A percentile compares a stretch with the other conserved stretches of the same genome.
phyloP scores from a whole-genome alignment of 2,329 filamentous ascomycete genomes.

The Stemphylium beticola region DNA sequence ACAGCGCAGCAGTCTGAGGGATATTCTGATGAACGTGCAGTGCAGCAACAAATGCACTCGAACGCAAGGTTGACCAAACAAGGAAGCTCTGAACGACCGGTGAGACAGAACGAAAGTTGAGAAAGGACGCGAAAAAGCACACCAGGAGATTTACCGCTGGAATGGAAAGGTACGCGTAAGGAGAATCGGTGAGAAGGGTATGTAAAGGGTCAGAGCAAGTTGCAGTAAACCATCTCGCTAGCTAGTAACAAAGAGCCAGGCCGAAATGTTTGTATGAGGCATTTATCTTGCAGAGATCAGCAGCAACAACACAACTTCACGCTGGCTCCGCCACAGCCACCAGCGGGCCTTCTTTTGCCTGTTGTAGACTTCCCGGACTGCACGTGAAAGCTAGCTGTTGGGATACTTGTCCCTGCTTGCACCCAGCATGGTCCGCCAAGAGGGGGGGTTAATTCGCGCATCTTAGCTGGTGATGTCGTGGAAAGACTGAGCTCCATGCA shows the following conservation, averaged over 20 bases:
- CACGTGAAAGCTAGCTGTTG: background rate
- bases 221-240: too few species aligned
- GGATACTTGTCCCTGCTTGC: background rate
- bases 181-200: background rate
- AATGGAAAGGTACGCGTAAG: background rate
- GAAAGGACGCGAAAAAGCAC: too few species aligned
- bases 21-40: background rate
- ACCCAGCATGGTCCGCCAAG: background rate
- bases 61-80: background rate
- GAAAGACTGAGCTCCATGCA: background rate
- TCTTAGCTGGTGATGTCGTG: background rate
- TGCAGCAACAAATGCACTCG: background rate
- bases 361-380: background rate
- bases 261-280: background rate
- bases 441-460: conserved; percentile 5
- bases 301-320: background rate
- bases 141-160: background rate
- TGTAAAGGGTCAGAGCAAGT: background rate
- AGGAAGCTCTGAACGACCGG: background rate
- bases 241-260: background rate
- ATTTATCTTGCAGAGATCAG: conserved; percentile 4
- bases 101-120: background rate
- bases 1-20: background rate
- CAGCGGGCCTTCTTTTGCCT: background rate
- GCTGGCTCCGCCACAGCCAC: background rate